Evolutionary conservation across 2,329 filamentous ascomycete genomes (phyloP), one percentile per base, ranked within the genome.

Genomic region (Clonostachys solani): DNA sequence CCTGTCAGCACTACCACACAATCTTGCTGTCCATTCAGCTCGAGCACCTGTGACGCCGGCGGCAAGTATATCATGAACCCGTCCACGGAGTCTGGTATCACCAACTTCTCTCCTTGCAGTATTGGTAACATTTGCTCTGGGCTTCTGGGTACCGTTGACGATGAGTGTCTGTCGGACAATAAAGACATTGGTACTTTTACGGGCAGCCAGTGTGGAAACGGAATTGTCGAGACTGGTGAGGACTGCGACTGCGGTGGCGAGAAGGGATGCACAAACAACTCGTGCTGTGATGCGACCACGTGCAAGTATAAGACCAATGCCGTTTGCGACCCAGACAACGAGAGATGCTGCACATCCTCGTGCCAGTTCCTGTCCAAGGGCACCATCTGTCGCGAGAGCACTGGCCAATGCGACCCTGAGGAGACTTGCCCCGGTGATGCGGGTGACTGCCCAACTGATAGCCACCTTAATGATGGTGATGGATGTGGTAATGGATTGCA

Each of bases 11-110:
- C 65, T 7, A 62, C 64, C 10, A 66, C 62, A 47, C 76, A 76
- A 55, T 68, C 78, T 56, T 99, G 94, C 66, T 99, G 94, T 57
- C 94, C 92, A 1, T 73, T 96, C 8, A 87, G 76, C 55, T 59
- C 71, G 9, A 64, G 51, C 40, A 75, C 71, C 0, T 99, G 94
- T 64, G 75, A 95, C 64, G 94, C 94, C 18, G 72, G 76, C 40
- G 85, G 81, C n/a, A 67, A 77, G 50, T 99, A 83, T 68, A 91
- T 99, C 66, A 99, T 99, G 94, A 97, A 97, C 63, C 94, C 94
- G 0, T 94, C 88, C 12, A 94, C 92, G 2, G 80, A 78, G 12
- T 64, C 74, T 9, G 80, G 81, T 48, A 89, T 96, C 61, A 86
- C 78, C 1, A 71, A 78, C 40, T 99, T 99, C 69, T 96, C 91